Evolutionary conservation across 352 stramenopile genomes (phyloP).

Genomic region (Phytophthora hybrid): DNA sequence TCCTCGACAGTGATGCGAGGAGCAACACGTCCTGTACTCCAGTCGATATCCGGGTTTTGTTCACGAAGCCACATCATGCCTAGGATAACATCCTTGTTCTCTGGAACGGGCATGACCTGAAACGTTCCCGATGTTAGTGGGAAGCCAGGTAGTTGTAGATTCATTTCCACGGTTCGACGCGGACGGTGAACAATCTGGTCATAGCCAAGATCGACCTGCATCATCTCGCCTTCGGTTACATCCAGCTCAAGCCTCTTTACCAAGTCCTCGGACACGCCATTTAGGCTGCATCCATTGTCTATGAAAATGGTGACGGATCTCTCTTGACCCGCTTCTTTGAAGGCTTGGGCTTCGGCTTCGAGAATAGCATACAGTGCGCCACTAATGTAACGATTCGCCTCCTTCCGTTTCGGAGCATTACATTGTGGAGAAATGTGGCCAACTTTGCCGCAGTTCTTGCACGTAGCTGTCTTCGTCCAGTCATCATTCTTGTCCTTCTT

Average conservation of each 20-base stretch:
- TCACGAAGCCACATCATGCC: conserved; percentile 32
- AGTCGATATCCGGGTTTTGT: conserved; percentile 31
- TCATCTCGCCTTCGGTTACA: too few relatives aligned
- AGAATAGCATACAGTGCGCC: conserved; percentile 11
- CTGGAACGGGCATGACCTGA: too few relatives aligned
- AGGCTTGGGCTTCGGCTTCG: conserved; percentile 14
- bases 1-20: conserved; percentile 2
- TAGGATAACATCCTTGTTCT: conserved; percentile 16
- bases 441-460: conserved; percentile 4
- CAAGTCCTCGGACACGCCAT: conserved; percentile 21
- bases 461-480: conserved; percentile 28
- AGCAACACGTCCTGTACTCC: conserved; percentile 8
- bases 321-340: conserved; percentile 6
- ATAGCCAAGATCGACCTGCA: too few relatives aligned
- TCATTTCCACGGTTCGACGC: too few relatives aligned
- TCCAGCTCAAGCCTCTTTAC: conserved; percentile 7
- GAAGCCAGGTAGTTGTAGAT: too few relatives aligned
- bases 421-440: too few relatives aligned
- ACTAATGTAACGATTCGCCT: neutral
- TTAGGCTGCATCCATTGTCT: conserved; percentile 23
- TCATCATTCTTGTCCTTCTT: conserved; percentile 1
- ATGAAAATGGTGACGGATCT: conserved; percentile 18
- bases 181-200: too few relatives aligned
- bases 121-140: too few relatives aligned
- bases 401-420: too few relatives aligned